A percentile compares a stretch with the other conserved stretches of the same genome.
phyloP scores from a whole-genome alignment of 441 rosid genomes.

The Gossypium schwendimanii region DNA sequence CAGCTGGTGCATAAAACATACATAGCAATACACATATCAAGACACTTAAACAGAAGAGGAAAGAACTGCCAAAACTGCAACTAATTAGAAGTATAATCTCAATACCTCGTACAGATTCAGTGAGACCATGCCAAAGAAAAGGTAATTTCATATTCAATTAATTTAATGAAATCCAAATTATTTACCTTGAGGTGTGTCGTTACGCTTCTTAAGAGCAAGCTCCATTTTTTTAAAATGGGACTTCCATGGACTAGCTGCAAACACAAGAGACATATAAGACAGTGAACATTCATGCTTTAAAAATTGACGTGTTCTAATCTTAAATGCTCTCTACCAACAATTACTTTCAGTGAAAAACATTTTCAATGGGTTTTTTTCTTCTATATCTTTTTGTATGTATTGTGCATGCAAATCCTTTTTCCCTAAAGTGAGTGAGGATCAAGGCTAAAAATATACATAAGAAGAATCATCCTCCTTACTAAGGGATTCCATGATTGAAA shows the following conservation, averaged over 20 bases:
- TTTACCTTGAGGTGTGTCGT: slow-evolving; percentile 76
- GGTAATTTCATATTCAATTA: not conserved
- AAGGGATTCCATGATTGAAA: not conserved
- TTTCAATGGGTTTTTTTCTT: not conserved
- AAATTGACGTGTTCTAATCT: not conserved
- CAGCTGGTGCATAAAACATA: slow-evolving; percentile 27
- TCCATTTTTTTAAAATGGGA: slow-evolving; percentile 61
- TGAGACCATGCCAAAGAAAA: not conserved
- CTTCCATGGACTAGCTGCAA: slow-evolving; percentile 74
- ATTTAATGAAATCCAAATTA: not conserved
- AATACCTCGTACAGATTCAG: not conserved
- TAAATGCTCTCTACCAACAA: not conserved
- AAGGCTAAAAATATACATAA: not conserved
- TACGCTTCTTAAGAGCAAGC: slow-evolving; percentile 70
- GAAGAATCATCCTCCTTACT: not conserved
- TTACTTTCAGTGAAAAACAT: not conserved
- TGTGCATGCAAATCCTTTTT: not conserved
- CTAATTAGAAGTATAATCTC: slow-evolving; percentile 2
- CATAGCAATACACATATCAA: slow-evolving; percentile 2
- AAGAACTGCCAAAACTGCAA: not conserved
- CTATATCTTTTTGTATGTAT: not conserved
- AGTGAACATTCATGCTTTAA: not conserved
- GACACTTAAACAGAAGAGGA: slow-evolving; percentile 5
- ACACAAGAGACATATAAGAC: slow-evolving; percentile 19
- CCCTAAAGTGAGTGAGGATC: not conserved